These are phyloP conservation scores for Tricholoma sp. DNA, from an alignment of 768 basidiomycete genomes.

Conservation along the genomic window DNA sequence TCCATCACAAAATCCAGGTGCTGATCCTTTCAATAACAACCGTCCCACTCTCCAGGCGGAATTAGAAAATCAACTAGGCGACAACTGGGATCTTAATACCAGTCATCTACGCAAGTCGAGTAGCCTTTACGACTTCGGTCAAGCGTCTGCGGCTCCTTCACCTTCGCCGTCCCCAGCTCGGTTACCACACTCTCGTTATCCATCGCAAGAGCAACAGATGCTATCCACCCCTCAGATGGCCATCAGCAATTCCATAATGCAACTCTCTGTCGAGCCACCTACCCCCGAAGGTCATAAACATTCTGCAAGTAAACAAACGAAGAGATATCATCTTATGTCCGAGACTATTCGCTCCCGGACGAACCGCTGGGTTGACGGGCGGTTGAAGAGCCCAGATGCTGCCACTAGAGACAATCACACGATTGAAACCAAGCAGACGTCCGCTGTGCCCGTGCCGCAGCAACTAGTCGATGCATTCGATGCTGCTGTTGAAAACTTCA, in stretches of 20 bases:
- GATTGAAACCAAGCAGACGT: constrained; percentile 5
- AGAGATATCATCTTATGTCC: constrained; percentile 36
- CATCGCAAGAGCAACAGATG: constrained; percentile 9
- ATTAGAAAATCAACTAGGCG: constrained; percentile 49
- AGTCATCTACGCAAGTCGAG: constrained; percentile 44
- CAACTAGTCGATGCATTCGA: constrained; percentile 41
- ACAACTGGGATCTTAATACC: constrained; percentile 34
- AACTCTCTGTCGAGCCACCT: constrained; percentile 38
- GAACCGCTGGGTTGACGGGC: constrained; percentile 52
- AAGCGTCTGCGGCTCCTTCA: constrained; percentile 38
- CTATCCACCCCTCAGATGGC: constrained; percentile 13
- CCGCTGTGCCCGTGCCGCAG: constrained; percentile 28
- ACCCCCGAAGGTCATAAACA: constrained; percentile 29
- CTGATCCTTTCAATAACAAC: constrained; percentile 16
- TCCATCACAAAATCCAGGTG: constrained; percentile 17
- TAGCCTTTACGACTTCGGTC: constrained; percentile 51
- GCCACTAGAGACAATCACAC: constrained; percentile 1
- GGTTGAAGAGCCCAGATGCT: constrained; percentile 34
- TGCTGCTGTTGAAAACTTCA: constrained; percentile 38
- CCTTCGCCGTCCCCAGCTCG: constrained; percentile 16
- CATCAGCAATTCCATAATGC: constrained; percentile 18
- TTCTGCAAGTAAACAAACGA: constrained; percentile 17
- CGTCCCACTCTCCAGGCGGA: constrained; percentile 49
- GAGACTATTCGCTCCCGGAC: constrained; percentile 56
- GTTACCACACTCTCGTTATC: constrained; percentile 7